A percentile compares a stretch with the other conserved stretches of the same genome.
Evolutionary conservation across 2,329 filamentous ascomycete genomes (phyloP).

Genomic region (Aspergillus jensenii): DNA sequence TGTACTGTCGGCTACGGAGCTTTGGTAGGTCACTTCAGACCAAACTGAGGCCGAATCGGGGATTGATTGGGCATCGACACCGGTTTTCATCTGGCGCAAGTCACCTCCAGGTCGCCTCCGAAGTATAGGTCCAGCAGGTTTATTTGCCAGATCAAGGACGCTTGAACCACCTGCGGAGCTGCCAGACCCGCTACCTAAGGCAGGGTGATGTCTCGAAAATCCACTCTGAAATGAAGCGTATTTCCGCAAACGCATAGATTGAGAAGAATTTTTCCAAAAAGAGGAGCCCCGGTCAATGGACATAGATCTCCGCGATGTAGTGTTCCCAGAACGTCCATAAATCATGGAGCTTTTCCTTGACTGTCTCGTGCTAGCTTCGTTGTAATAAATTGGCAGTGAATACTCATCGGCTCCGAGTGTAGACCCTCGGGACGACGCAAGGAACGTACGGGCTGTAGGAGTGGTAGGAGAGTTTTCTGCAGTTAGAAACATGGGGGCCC

Average conservation of each 20-base stretch:
- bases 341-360: constrained; percentile 14
- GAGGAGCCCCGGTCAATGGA: constrained; percentile 26
- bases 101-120: constrained; percentile 74
- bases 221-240: constrained; percentile 48
- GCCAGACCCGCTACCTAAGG: constrained; percentile 25
- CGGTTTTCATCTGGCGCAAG: constrained; percentile 66
- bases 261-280: constrained; percentile 27
- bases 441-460: constrained; percentile 18
- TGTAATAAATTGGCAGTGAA: constrained; percentile 30
- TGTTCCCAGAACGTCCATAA: constrained; percentile 17
- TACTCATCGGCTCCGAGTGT: constrained; percentile 26
- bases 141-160: constrained; percentile 17
- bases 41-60: constrained; percentile 36
- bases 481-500: constrained; percentile 18
- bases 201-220: constrained; percentile 32
- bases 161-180: constrained; percentile 17
- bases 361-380: constrained; percentile 18
- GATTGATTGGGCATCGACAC: constrained; percentile 58
- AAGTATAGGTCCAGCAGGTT: constrained; percentile 53
- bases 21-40: constrained; percentile 37
- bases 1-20: constrained; percentile 25
- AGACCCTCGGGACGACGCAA: constrained; percentile 21
- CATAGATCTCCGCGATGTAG: constrained; percentile 26
- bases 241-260: constrained; percentile 41
- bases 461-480: constrained; percentile 11